Evolutionary conservation across 78 protist genomes (phyloP).

Genomic region (Diacronema lutheri): DNA sequence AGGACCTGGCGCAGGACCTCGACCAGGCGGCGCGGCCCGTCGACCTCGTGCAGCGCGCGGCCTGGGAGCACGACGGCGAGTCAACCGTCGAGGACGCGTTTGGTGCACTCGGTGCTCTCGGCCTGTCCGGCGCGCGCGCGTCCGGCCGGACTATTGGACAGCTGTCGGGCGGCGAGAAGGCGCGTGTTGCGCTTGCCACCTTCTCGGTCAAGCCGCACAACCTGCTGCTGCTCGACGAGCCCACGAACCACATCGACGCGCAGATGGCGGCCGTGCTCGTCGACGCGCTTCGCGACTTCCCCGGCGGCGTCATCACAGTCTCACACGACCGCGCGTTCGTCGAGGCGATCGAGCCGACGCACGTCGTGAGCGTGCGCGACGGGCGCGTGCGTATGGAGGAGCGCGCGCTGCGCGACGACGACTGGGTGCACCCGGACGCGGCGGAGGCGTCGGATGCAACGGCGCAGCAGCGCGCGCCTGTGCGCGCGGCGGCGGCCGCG

Average conservation of each 20-base stretch:
- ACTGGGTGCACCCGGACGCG: too few relatives aligned
- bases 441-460: too few relatives aligned
- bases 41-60: too few relatives aligned
- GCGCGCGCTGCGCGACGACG: too few relatives aligned
- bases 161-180: slow-evolving; percentile 39
- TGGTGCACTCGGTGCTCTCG: neutral
- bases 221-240: slow-evolving; percentile 19
- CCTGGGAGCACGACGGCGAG: neutral
- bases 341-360: too few relatives aligned
- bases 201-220: slow-evolving; percentile 12
- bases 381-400: too few relatives aligned
- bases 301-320: neutral
- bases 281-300: neutral
- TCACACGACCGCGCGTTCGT: neutral
- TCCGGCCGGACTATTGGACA: neutral
- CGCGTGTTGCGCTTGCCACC: slow-evolving; percentile 33
- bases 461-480: too few relatives aligned
- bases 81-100: neutral
- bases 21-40: neutral
- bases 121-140: neutral
- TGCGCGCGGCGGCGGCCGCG: too few relatives aligned
- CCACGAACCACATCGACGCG: neutral
- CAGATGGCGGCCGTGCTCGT: neutral
- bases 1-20: slow-evolving; percentile 16
- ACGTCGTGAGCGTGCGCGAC: too few relatives aligned